Conservation (phyloP, 2,329 filamentous ascomycete genomes). For the Phaeophleospora eucalypticola region DNA sequence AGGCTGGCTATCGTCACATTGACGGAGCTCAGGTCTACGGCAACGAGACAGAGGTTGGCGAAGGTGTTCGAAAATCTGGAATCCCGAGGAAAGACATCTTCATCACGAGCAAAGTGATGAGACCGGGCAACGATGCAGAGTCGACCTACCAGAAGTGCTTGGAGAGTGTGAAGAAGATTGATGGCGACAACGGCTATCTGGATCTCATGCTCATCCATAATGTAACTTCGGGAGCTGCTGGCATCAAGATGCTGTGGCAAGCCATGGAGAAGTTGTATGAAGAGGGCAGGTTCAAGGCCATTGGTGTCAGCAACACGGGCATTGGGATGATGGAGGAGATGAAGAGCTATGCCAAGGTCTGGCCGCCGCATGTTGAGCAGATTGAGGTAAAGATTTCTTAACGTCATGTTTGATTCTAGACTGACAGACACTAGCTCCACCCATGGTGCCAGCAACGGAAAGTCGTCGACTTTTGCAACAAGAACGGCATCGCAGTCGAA, state of each 20-base stretch:
- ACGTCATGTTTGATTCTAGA: conserved; percentile 1
- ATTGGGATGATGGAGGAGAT: conserved; percentile 65
- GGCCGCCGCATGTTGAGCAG: conserved; percentile 70
- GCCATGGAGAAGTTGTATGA: conserved; percentile 60
- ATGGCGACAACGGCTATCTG: conserved; percentile 57
- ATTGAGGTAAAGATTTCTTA: conserved; percentile 60
- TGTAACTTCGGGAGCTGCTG: conserved; percentile 52
- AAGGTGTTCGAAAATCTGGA: conserved; percentile 56
- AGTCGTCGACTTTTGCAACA: conserved; percentile 54
- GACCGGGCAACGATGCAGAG: conserved; percentile 50
- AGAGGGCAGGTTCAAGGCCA: conserved; percentile 59
- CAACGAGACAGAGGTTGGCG: conserved; percentile 65
- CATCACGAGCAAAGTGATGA: conserved; percentile 66
- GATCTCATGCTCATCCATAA: conserved; percentile 70
- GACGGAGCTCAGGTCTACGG: conserved; percentile 67
- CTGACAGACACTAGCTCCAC: conserved; percentile 56
- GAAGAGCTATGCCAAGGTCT: conserved; percentile 60
- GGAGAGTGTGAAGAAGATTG: conserved; percentile 61
- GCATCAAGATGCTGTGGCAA: conserved; percentile 60
- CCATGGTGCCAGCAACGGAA: conserved; percentile 66
- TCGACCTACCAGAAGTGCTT: conserved; percentile 56
- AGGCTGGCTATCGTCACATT: conserved; percentile 59
- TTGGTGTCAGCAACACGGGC: conserved; percentile 71
- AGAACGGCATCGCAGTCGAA: conserved; percentile 57
- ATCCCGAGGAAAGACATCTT: conserved; percentile 59